Percentiles rank a stretch among this genome's conserved stretches.
phyloP scores from a whole-genome alignment of 345 rosid species.

The Tarenaya hassleriana region DNA sequence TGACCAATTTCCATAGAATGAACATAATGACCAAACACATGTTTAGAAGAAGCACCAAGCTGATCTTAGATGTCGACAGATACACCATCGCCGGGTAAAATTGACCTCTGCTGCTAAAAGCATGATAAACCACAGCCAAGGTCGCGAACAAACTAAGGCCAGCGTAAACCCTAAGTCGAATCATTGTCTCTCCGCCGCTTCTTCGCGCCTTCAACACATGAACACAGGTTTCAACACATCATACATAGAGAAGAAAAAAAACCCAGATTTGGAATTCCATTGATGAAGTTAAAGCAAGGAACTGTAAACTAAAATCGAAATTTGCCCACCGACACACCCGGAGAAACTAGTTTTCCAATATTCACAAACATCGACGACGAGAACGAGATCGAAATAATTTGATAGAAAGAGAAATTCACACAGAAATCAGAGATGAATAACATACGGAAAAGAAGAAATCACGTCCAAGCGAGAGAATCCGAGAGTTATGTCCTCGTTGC shows the following conservation, averaged over 20 bases:
- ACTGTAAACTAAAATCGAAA: neutral
- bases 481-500: neutral
- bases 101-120: slow-evolving; percentile 74
- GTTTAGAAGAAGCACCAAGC: slow-evolving; percentile 70
- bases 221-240: neutral
- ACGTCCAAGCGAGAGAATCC: neutral
- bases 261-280: neutral
- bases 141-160: slow-evolving; percentile 55
- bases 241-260: too few species aligned
- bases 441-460: slow-evolving; percentile 20
- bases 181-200: slow-evolving; percentile 40
- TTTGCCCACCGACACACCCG: neutral
- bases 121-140: slow-evolving; percentile 62
- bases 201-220: slow-evolving; percentile 7
- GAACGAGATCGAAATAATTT: too few species aligned
- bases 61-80: slow-evolving; percentile 81
- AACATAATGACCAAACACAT: slow-evolving; percentile 83
- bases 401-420: neutral
- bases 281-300: neutral
- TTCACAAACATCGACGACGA: too few species aligned
- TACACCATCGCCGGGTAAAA: slow-evolving; percentile 87
- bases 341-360: neutral
- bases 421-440: slow-evolving; percentile 1
- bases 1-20: slow-evolving; percentile 67
- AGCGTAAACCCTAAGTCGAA: slow-evolving; percentile 72